These are phyloP conservation scores for Dacryopinax primogenitus DNA, from an alignment of 768 basidiomycete genomes.

Conservation along the genomic window DNA sequence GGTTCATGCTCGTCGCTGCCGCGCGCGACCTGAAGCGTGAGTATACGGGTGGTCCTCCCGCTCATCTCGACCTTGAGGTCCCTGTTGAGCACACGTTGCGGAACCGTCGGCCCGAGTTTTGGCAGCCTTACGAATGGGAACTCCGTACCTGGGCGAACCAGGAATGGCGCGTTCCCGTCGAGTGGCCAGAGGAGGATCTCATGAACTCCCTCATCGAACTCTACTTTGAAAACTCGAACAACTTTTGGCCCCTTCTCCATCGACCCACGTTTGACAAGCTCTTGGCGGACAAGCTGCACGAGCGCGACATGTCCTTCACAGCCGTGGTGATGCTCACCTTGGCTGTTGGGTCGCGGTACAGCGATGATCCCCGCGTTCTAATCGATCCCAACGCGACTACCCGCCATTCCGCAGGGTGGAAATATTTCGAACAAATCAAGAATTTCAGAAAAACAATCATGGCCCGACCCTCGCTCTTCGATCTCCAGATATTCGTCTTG, in stretches of 20 bases:
- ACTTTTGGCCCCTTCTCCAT: conserved; percentile 58
- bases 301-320: conserved; percentile 40
- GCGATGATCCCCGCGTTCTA: conserved; percentile 47
- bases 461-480: conserved; percentile 46
- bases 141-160: conserved; percentile 22
- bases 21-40: conserved; percentile 50
- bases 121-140: conserved; percentile 35
- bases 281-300: conserved; percentile 39
- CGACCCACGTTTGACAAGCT: conserved; percentile 50
- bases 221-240: conserved; percentile 50
- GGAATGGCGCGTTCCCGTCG: conserved; percentile 19
- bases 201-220: conserved; percentile 40
- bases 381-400: conserved; percentile 30
- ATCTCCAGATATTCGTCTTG: conserved; percentile 53
- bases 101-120: conserved; percentile 37
- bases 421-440: conserved; percentile 51
- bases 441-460: conserved; percentile 46
- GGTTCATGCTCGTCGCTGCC: conserved; percentile 38
- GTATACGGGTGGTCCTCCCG: conserved; percentile 38
- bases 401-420: conserved; percentile 49
- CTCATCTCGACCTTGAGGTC: not conserved
- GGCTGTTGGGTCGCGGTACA: conserved; percentile 47
- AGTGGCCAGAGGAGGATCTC: conserved; percentile 54
- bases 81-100: conserved; percentile 22
- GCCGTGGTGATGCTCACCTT: conserved; percentile 55